Base-by-base conservation (phyloP, 352 stramenopile genomes). In the Globisporangium parvum region DNA sequence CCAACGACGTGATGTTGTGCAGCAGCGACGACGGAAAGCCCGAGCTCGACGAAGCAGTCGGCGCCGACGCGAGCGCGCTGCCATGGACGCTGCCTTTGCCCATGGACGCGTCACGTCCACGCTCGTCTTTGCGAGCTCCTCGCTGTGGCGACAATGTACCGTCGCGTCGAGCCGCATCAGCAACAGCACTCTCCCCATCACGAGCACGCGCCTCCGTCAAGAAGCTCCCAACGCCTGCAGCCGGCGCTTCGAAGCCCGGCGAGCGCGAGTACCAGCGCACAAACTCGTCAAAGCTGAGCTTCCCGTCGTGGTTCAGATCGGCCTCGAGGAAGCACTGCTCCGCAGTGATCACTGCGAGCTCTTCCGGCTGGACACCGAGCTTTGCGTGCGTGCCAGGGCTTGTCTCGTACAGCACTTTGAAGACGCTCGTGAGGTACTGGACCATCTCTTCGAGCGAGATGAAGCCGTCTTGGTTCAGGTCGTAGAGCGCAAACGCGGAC, bases 371-470 rank as follows among this genome's bases (percentile, higher is more conserved):
- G 1, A 87, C 76, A 1, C 76, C 78, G 6, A 93, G 65, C 24
- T 76, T 80, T 24, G 67, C 62, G 15, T 75, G 59, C 10, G 77
- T 88, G 0, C 73, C 76, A 0, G 81, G 69, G 46, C 72, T 94
- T 5, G 84, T 90, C 53, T 91, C 81, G 56, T 91, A 96, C 40
- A 95, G 56, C 15, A 96, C 79, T 55, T 90, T 91, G 47, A 96
- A 96, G 21, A 96, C 86, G 37, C 77, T 82, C 2, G 72, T 75
- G 15, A 96, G 60, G 55, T 96, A 96, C 21, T 80, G 79, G 39
- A 75, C 71, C 87, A 96, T 95, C 57, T 96, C 87, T n/a, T 91
- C 81, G n/a, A 92, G 44, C 2, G 77, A 86, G 31, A 96, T 92
- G 40, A 81, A 85, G 0, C 85, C 86, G 55, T 96, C 82, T 24